Evolutionary conservation across 495 filamentous ascomycete species (phyloP), one percentile per base, ranked within the genome.

Genomic region (Lasiosphaeris hirsuta): DNA sequence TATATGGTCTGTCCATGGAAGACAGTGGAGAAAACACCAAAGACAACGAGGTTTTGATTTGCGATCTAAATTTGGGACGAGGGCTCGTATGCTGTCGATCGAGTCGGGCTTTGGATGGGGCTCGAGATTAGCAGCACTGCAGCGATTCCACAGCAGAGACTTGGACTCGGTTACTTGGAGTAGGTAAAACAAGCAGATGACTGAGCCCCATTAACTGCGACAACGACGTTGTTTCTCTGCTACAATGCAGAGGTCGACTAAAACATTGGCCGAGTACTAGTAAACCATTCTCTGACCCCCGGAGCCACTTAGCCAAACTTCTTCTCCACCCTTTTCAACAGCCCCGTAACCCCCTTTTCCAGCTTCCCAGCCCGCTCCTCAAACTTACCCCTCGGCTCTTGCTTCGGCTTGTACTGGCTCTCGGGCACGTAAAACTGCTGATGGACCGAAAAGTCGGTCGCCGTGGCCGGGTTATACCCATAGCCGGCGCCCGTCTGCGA

Each of bases 251-350:
- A 45, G 18, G 11, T 7, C 15, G 5, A 11, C 18, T 17, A 1
- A 17, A 17, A 23, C 14, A 11, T 7, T 10, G 46, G 7, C 30
- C 4, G 23, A 30, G 23, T 30, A 30, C 2, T 30, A 45, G 7
- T 17, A 44, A 17, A 41, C 14, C 42, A 41, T 14, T 34, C 30
- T 35, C 51, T 15, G 15, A 55, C 18, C 34, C 7, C 51, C 14
- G n/a, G 30, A 42, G 5, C 0, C 35, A 23, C n/a, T 59, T 47
- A 76, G 8, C 77, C 87, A 69, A 93, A 83, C 67, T 83, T 88
- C 82, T 94, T 94, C 78, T 96, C 92, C 66, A 96, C 76, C 73
- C 84, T 91, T 84, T 91, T 96, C 64, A 96, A 75, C 70, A 95
- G 86, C 37, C 86, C 79, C 56, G 87, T 86, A 11, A 96, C 84